Conservation (phyloP, 768 basidiomycete genomes). For the Leccinum olivaceopallidum region DNA sequence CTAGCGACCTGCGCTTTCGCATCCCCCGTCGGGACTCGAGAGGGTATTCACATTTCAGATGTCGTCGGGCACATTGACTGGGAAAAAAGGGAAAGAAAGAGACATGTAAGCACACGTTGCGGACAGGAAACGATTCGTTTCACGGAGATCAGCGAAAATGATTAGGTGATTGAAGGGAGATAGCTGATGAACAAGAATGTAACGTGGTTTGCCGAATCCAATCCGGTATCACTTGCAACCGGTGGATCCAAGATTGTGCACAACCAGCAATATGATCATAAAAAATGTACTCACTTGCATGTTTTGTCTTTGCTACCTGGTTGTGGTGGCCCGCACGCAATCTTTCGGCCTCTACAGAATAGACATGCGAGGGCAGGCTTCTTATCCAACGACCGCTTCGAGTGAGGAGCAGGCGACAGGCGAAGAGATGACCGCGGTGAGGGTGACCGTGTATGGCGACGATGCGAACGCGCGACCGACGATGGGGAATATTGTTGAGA, state of each 20-base stretch:
- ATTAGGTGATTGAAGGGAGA: conserved; percentile 26
- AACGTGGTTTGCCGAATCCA: conserved; percentile 7
- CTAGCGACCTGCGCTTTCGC: conserved; percentile 44
- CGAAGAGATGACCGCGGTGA: conserved; percentile 23
- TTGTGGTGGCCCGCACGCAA: conserved; percentile 63
- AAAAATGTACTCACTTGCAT: conserved; percentile 57
- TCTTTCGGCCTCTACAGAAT: conserved; percentile 68
- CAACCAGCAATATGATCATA: conserved; percentile 4
- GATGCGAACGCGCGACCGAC: conserved; percentile 22
- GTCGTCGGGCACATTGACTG: conserved; percentile 74
- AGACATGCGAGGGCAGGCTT: conserved; percentile 65
- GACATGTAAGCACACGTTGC: conserved; percentile 24
- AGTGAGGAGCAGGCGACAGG: conserved; percentile 25
- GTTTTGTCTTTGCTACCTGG: conserved; percentile 54
- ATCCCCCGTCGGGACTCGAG: conserved; percentile 69
- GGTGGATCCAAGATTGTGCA: conserved; percentile 11
- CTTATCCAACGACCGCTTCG: conserved; percentile 38
- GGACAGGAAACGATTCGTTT: conserved; percentile 8
- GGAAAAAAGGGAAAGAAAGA: conserved; percentile 22
- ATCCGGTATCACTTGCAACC: conserved; percentile 18
- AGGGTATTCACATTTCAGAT: conserved; percentile 71
- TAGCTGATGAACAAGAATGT: conserved; percentile 1
- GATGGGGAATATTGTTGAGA: conserved; percentile 13
- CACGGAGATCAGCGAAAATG: conserved; percentile 30
- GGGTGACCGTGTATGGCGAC: conserved; percentile 28